These are phyloP conservation scores for Cicer chorassanicum DNA, from an alignment of 306 rosid genomes.

Conservation along the genomic window DNA sequence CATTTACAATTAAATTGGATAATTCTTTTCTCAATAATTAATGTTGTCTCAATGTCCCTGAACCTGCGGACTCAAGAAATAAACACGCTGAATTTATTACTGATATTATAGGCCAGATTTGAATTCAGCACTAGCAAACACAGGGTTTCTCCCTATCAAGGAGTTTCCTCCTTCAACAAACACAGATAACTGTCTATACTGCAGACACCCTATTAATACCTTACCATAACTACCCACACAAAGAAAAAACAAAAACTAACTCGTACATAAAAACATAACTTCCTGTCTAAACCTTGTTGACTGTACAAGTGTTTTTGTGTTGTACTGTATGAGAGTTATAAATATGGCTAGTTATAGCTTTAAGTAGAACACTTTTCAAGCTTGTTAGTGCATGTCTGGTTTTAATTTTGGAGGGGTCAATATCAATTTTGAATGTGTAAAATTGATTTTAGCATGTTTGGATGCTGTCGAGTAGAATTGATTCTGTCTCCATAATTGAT, in stretches of 20 bases:
- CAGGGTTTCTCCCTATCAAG: background rate
- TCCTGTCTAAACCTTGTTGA: constrained; percentile 29
- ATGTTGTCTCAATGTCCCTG: background rate
- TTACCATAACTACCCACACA: background rate
- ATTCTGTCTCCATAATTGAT: no score
- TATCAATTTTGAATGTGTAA: no score
- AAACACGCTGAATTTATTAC: background rate
- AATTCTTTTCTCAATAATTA: constrained; percentile 27
- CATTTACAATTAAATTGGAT: constrained; percentile 34
- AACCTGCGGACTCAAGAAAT: background rate
- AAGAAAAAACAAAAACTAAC: background rate
- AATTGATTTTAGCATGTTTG: no score
- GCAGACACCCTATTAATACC: constrained; percentile 2
- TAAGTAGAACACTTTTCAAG: constrained; percentile 29
- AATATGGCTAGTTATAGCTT: constrained; percentile 27
- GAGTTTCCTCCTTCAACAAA: constrained; percentile 1
- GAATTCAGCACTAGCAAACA: constrained; percentile 1
- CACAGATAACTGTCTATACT: constrained; percentile 12
- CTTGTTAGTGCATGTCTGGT: background rate
- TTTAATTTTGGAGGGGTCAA: no score
- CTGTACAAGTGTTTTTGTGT: background rate
- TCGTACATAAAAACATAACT: background rate
- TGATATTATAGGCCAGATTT: background rate
- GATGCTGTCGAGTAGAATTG: no score
- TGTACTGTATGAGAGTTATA: constrained; percentile 5